These are phyloP conservation scores for Casuarina glauca DNA, from an alignment of 306 rosid species.

Conservation along the genomic window DNA sequence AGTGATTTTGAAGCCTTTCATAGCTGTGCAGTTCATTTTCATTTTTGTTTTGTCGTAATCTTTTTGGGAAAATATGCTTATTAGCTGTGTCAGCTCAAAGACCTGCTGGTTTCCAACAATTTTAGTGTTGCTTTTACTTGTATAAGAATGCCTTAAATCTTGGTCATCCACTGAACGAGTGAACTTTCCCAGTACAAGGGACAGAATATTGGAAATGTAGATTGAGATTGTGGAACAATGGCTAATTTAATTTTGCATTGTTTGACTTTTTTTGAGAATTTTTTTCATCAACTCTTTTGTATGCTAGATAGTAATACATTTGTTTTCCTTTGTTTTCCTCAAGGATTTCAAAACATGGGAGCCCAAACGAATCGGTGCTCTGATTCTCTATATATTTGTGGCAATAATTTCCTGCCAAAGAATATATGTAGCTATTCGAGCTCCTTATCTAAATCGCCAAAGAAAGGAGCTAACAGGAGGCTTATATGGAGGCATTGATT, in stretches of 20 bases:
- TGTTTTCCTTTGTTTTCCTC: constrained; percentile 27
- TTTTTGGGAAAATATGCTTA: constrained; percentile 2
- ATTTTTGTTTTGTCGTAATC: constrained; percentile 15
- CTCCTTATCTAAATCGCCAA: constrained; percentile 56
- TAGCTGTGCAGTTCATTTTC: neutral
- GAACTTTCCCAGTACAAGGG: constrained; percentile 15
- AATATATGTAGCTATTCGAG: constrained; percentile 54
- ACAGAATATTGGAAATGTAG: neutral
- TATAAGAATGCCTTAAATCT: constrained; percentile 8
- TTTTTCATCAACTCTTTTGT: constrained; percentile 15
- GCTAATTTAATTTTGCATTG: neutral
- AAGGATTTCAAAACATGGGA: constrained; percentile 86
- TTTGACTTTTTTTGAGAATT: neutral
- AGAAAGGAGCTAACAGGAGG: constrained; percentile 78
- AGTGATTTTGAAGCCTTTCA: constrained; percentile 2
- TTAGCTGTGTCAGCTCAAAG: constrained; percentile 4
- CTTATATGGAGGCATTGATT: constrained; percentile 93
- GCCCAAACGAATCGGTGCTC: constrained; percentile 64
- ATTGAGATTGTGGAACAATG: constrained; percentile 7
- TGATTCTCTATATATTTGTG: constrained; percentile 58
- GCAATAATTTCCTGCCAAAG: constrained; percentile 63
- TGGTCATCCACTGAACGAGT: neutral
- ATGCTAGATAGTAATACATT: constrained; percentile 22
- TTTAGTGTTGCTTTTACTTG: neutral
- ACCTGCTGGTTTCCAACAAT: neutral